phyloP scores from a whole-genome alignment of 2,329 filamentous ascomycete species.

The Paraconiothyrium sp. region DNA sequence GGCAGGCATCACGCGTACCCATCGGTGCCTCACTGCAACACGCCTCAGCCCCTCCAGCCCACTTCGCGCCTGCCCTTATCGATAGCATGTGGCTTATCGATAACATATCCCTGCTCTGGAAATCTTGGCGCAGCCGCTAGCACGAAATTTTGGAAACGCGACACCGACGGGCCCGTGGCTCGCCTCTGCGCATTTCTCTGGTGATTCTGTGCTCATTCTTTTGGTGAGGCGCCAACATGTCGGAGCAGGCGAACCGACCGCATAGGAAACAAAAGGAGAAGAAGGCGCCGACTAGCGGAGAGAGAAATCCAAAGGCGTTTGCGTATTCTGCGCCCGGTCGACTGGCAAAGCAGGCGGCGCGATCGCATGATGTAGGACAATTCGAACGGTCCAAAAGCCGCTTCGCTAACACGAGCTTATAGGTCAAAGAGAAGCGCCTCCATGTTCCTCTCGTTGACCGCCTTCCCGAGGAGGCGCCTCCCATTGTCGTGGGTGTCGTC shows the following conservation, averaged over 20 bases:
- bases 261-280: conserved; percentile 91
- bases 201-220: not conserved
- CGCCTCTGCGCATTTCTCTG: conserved; percentile 7
- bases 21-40: not conserved
- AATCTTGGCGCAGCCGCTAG: conserved; percentile 41
- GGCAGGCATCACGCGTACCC: conserved; percentile 18
- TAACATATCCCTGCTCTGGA: conserved; percentile 38
- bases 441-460: conserved; percentile 98
- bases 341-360: conserved; percentile 76
- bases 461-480: conserved; percentile 92
- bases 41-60: conserved; percentile 24
- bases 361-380: conserved; percentile 72
- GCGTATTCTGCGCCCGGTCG: conserved; percentile 83
- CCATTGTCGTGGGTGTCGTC: conserved; percentile 91
- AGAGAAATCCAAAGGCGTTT: conserved; percentile 89
- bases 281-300: conserved; percentile 75
- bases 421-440: conserved; percentile 94
- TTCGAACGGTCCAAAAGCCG: rapidly evolving
- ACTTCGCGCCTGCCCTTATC: conserved; percentile 36
- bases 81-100: conserved; percentile 49
- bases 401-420: conserved; percentile 18
- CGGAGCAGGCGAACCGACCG: conserved; percentile 80
- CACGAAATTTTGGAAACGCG: conserved; percentile 42
- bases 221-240: conserved; percentile 45
- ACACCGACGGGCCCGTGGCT: not conserved